A percentile compares a stretch with the other conserved stretches of the same genome.
These are phyloP conservation scores for Cladosporium phlei DNA, from an alignment of 2,329 filamentous ascomycete species.

Conservation along the genomic window DNA sequence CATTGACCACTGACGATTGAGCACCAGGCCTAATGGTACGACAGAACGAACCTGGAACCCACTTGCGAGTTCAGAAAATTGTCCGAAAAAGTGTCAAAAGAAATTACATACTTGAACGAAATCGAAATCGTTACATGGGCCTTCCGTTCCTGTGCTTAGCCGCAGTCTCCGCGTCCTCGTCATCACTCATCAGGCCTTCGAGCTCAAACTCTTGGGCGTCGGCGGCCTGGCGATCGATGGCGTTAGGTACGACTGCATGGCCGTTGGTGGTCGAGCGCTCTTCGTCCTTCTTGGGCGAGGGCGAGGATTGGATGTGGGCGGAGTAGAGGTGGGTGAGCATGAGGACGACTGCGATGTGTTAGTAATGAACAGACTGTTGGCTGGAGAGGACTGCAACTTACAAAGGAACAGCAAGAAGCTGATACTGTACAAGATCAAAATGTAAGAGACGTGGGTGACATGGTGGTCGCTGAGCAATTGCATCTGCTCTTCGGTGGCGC, in stretches of 20 bases:
- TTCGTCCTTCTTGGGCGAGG: slow-evolving; percentile 29
- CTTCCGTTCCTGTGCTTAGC: slow-evolving; percentile 10
- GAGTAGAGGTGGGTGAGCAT: slow-evolving; percentile 84
- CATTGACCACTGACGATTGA: too few relatives aligned
- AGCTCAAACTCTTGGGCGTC: slow-evolving; percentile 94
- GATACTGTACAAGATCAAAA: slow-evolving; percentile 85
- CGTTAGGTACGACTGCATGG: slow-evolving; percentile 39
- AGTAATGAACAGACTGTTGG: slow-evolving; percentile 1
- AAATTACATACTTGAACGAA: background rate
- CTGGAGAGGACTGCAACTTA: slow-evolving; percentile 37
- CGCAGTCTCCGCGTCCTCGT: slow-evolving; percentile 56
- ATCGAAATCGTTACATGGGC: background rate
- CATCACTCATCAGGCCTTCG: slow-evolving; percentile 82
- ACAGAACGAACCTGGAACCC: too few relatives aligned
- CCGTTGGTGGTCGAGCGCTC: slow-evolving; percentile 36
- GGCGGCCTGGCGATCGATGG: slow-evolving; percentile 54
- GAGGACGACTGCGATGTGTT: slow-evolving; percentile 58
- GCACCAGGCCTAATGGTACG: too few relatives aligned
- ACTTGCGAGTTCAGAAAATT: too few relatives aligned
- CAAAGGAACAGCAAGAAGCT: slow-evolving; percentile 87
- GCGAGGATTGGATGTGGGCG: slow-evolving; percentile 49
- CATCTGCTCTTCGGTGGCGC: slow-evolving; percentile 96
- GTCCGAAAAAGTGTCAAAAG: background rate
- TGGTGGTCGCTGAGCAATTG: slow-evolving; percentile 64
- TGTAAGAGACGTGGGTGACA: slow-evolving; percentile 85